Evolutionary conservation across 225 moss, liverwort and hornwort genomes (phyloP).

Genomic region (Sphagnum tenellum): DNA sequence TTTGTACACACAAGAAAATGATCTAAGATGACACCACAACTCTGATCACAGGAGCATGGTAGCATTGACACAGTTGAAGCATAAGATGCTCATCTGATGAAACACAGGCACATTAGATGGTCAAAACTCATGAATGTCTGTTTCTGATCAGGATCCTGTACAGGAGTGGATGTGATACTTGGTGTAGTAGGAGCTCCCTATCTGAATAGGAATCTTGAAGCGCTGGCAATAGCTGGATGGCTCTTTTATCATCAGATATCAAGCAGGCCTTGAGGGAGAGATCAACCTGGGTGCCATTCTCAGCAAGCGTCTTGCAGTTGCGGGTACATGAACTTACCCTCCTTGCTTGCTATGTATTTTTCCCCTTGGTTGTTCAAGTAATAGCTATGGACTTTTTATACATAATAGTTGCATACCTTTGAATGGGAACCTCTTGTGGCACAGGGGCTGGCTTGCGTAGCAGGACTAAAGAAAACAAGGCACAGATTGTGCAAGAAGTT

Average conservation of each 20-base stretch:
- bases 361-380: too few species aligned
- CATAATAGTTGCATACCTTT: not conserved
- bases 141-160: not conserved
- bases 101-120: too few species aligned
- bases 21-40: too few species aligned
- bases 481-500: constrained; percentile 64
- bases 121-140: too few species aligned
- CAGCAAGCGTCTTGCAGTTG: constrained; percentile 49
- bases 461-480: constrained; percentile 54
- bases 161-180: constrained; percentile 89
- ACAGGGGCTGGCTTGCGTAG: constrained; percentile 53
- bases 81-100: too few species aligned
- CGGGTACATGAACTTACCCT: constrained; percentile 22
- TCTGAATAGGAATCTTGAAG: constrained; percentile 58
- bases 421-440: not conserved
- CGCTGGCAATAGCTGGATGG: constrained; percentile 56
- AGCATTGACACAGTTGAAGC: too few species aligned
- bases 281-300: constrained; percentile 33
- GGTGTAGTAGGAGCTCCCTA: constrained; percentile 76
- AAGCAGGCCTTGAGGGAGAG: constrained; percentile 51
- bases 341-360: not conserved
- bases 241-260: constrained; percentile 55
- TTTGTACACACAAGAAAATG: too few species aligned
- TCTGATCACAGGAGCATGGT: too few species aligned
- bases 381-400: too few species aligned